phyloP scores from a whole-genome alignment of 305 asterid genomes.

The Fraxinus velutina region DNA sequence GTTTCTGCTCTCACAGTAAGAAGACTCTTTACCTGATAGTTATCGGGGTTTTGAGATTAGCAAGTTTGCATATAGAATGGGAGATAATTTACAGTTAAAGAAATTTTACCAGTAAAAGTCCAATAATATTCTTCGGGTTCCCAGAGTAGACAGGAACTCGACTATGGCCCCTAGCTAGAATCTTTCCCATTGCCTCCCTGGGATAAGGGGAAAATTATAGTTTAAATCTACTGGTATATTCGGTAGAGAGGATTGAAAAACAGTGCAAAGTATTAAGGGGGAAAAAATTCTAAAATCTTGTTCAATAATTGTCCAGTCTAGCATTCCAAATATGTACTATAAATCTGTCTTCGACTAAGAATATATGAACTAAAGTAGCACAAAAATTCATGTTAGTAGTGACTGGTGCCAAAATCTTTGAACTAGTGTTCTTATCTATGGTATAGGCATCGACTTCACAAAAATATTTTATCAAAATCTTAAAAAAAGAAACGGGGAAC shows the following conservation, averaged over 20 bases:
- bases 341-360: background rate
- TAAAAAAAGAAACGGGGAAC: background rate
- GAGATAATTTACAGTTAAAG: background rate
- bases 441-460: constrained; percentile 2
- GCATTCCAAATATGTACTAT: background rate
- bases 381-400: background rate
- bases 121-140: constrained; percentile 65
- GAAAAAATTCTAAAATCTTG: background rate
- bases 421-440: background rate
- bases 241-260: background rate
- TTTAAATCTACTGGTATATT: background rate
- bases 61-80: background rate
- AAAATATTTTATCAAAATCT: background rate
- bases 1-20: constrained; percentile 85
- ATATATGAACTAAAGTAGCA: background rate
- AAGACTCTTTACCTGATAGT: constrained; percentile 71
- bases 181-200: constrained; percentile 89
- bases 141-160: constrained; percentile 87
- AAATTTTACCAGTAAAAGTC: constrained; percentile 66
- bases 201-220: constrained; percentile 14
- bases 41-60: constrained; percentile 10
- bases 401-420: background rate
- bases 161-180: constrained; percentile 87
- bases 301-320: background rate
- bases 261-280: background rate